phyloP scores from a whole-genome alignment of 352 stramenopile species.

The Globisporangium recalcitrans region DNA sequence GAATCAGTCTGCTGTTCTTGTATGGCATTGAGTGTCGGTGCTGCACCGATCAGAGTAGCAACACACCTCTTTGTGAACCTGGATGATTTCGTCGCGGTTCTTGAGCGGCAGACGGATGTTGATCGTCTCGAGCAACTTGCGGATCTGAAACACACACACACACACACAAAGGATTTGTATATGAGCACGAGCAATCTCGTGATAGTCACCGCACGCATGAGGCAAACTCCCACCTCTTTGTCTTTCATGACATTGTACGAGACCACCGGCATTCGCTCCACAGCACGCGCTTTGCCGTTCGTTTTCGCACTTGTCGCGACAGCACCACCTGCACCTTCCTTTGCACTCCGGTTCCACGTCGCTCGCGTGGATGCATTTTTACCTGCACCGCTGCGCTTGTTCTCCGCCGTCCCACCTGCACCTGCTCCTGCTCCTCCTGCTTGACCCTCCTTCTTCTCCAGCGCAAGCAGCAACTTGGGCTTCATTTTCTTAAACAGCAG shows the following conservation, averaged over 20 bases:
- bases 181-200: no score
- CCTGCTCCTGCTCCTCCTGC: not conserved
- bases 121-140: conserved; percentile 68
- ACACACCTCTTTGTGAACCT: conserved; percentile 83
- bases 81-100: conserved; percentile 81
- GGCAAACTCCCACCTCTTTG: conserved; percentile 43
- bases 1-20: not conserved
- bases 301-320: not conserved
- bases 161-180: not conserved
- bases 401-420: conserved; percentile 1
- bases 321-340: not conserved
- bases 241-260: conserved; percentile 86
- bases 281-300: conserved; percentile 11
- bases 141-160: conserved; percentile 30
- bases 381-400: not conserved
- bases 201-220: not conserved
- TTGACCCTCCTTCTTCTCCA: conserved; percentile 20
- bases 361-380: not conserved
- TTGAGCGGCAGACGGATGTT: conserved; percentile 54
- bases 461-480: conserved; percentile 44
- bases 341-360: conserved; percentile 2
- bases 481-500: conserved; percentile 69
- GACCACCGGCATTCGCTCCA: conserved; percentile 63
- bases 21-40: no score
- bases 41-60: not conserved